A percentile compares a stretch with the other conserved stretches of the same genome.
Evolutionary conservation across 202 grass and related monocot species (phyloP).

Genomic region (Digitaria exilis): DNA sequence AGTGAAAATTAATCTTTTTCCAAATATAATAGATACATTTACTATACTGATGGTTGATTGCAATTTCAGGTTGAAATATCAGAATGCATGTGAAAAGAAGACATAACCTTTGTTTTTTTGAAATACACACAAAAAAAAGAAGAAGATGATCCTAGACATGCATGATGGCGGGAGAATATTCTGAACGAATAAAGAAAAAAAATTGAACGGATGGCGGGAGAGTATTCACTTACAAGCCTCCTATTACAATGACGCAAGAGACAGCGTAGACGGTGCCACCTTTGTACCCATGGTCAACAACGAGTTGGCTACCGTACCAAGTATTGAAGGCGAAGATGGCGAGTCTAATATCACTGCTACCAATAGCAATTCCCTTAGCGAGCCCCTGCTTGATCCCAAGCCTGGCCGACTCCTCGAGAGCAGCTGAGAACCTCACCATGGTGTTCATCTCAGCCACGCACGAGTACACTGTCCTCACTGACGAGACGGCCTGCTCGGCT

Average conservation of each 20-base stretch:
- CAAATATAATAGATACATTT: too few species aligned
- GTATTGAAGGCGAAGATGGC: slow-evolving; percentile 70
- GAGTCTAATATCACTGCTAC: slow-evolving; percentile 61
- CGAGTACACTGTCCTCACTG: slow-evolving; percentile 68
- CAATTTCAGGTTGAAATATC: too few species aligned
- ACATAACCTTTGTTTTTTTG: too few species aligned
- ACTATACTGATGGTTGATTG: too few species aligned
- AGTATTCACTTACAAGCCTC: slow-evolving; percentile 56
- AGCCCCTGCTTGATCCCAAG: slow-evolving; percentile 74
- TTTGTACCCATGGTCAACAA: slow-evolving; percentile 64
- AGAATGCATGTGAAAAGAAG: too few species aligned
- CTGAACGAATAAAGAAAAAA: too few species aligned
- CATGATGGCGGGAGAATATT: too few species aligned
- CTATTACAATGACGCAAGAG: slow-evolving; percentile 47
- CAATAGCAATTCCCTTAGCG: slow-evolving; percentile 75
- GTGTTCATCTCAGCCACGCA: slow-evolving; percentile 59
- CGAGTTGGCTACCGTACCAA: slow-evolving; percentile 77
- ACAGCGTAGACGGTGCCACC: slow-evolving; percentile 80
- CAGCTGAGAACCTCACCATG: slow-evolving; percentile 51
- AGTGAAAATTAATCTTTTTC: too few species aligned
- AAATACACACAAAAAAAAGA: too few species aligned
- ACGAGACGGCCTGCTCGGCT: slow-evolving; percentile 73
- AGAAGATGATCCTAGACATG: too few species aligned
- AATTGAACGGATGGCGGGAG: too few species aligned
- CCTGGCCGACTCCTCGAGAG: slow-evolving; percentile 57